Evolutionary conservation across 805 yeast species (phyloP), one percentile per base, ranked within the genome.

Genomic region (Yarrowia deformans): DNA sequence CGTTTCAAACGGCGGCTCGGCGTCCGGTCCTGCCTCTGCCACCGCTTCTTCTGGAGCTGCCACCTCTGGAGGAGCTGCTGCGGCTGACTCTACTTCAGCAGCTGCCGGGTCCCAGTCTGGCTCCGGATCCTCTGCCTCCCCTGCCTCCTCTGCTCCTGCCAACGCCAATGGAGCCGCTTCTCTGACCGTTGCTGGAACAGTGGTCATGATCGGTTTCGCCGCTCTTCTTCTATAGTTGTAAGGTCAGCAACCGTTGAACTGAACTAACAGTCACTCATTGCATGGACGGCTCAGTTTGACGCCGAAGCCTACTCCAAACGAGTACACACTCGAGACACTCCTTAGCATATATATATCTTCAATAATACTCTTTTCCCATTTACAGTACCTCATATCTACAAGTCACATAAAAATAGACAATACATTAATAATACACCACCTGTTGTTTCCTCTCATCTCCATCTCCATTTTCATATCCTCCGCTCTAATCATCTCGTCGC

Each of bases 401-500:
- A 12, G 40, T 39, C 12, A 8, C n/a, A 23, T 23, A 46, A 12
- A 43, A 54, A 37, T 61, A 64, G 40, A 56, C 66, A 60, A 56
- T 56, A 40, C 63, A 56, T 56, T 61, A 67, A 42, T 66, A 67
- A 45, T 48, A 69, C 52, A 43, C 40, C 45, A 37, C 32, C 23
- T 29, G 5, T 7, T n/a, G 2, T 19, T 14, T 64, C 52, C 9
- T 63, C 29, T 13, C 23, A 34, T 37, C 39, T 19, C 16, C 37
- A 37, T 16, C 18, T 19, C n/a, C 14, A 7, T 46, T 23, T 23
- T 23, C 50, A 29, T 13, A 16, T 16, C 34, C 39, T 48, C 29
- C 29, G 29, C 52, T 14, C 18, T 61, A 69, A 29, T 54, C 70
- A 18, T 70, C 71, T 39, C 70, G 70, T 10, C 68, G 45, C 58